phyloP scores from a whole-genome alignment of 208 protist species.

The Trypanosoma lewisi region DNA sequence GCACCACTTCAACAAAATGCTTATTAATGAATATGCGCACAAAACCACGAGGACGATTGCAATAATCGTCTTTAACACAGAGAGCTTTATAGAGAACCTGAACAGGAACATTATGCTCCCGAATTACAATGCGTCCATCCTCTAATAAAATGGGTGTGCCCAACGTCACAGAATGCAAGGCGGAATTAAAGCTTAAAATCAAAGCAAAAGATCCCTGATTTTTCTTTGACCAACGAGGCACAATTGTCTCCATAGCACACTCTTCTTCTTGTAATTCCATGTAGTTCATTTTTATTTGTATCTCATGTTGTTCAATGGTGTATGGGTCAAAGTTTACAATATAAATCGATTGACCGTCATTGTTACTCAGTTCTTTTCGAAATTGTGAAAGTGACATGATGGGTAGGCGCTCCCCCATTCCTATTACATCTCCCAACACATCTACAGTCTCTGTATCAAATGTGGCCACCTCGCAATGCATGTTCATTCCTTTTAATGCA shows the following conservation, averaged over 20 bases:
- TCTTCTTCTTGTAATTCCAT: conserved; percentile 74
- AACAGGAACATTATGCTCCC: conserved; percentile 73
- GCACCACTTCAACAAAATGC: conserved; percentile 42
- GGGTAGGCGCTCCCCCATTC: conserved; percentile 71
- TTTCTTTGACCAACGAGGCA: conserved; percentile 36
- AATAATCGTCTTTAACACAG: conserved; percentile 63
- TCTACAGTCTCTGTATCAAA: conserved; percentile 72
- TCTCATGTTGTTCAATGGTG: conserved; percentile 78
- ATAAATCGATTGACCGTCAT: conserved; percentile 59
- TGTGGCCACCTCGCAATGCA: conserved; percentile 85
- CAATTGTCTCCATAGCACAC: conserved; percentile 31
- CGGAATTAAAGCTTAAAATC: conserved; percentile 70
- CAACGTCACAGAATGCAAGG: conserved; percentile 60
- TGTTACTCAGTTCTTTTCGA: conserved; percentile 73
- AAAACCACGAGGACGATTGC: conserved; percentile 73
- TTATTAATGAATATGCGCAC: conserved; percentile 80
- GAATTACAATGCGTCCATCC: conserved; percentile 52
- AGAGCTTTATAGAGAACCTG: conserved; percentile 80
- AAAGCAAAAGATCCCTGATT: conserved; percentile 72
- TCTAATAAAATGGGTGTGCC: conserved; percentile 55
- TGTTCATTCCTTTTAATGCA: conserved; percentile 40
- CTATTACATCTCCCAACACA: conserved; percentile 31
- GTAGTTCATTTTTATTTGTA: conserved; percentile 68
- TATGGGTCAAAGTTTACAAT: conserved; percentile 91
- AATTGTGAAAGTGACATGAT: conserved; percentile 74